Conservation (phyloP, 2,329 filamentous ascomycete species). For the Lasiodiplodia hormozganensis region DNA sequence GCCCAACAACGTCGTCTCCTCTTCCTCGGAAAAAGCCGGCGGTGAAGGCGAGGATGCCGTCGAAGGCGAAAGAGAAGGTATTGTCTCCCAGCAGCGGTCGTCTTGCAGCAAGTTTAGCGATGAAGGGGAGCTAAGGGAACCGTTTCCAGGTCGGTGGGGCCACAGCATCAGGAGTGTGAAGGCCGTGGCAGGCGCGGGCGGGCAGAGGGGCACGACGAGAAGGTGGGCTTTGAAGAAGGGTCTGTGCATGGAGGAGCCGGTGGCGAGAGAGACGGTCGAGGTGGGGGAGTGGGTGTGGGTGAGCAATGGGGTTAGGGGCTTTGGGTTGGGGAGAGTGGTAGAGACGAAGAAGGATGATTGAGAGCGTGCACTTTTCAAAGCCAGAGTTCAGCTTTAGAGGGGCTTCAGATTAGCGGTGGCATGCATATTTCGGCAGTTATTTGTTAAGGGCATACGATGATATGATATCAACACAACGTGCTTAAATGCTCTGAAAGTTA, state of each 20-base stretch:
- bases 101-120: conserved; percentile 32
- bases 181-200: conserved; percentile 72
- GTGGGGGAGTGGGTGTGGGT: conserved; percentile 85
- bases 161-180: conserved; percentile 46
- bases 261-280: conserved; percentile 66
- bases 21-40: background rate
- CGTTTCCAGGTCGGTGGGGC: conserved; percentile 48
- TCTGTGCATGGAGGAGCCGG: conserved; percentile 69
- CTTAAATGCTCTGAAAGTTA: too few species aligned
- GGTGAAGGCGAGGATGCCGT: background rate
- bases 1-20: background rate
- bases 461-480: background rate
- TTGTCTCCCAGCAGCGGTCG: background rate
- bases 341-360: conserved; percentile 30
- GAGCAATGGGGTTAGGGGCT: conserved; percentile 87
- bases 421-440: too few species aligned
- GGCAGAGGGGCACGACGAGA: conserved; percentile 81
- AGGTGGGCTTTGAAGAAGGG: conserved; percentile 78
- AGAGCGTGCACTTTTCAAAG: background rate
- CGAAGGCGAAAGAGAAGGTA: background rate
- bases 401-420: too few species aligned
- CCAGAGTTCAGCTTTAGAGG: too few species aligned
- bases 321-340: conserved; percentile 53
- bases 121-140: conserved; percentile 44
- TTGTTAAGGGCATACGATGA: background rate